These are phyloP conservation scores for Cytospora chrysosperma DNA, from an alignment of 2,329 filamentous ascomycete genomes.

Conservation along the genomic window DNA sequence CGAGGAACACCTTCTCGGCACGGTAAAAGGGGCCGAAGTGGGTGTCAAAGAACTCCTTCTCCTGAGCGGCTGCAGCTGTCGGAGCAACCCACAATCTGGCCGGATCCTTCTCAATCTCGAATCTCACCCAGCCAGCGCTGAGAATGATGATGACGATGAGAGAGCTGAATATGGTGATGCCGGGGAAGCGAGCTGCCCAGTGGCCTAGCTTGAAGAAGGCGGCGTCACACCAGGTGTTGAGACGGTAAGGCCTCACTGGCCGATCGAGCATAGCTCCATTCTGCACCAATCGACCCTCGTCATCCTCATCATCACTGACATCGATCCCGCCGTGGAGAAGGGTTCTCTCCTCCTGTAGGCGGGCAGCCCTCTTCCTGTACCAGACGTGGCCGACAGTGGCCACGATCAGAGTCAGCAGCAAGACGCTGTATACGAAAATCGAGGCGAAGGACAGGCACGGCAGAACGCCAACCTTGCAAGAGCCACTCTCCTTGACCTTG, in stretches of 20 bases:
- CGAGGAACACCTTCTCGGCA: slow-evolving; percentile 87
- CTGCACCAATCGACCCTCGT: slow-evolving; percentile 82
- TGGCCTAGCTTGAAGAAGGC: slow-evolving; percentile 80
- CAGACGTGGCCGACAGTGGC: slow-evolving; percentile 72
- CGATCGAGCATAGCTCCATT: slow-evolving; percentile 75
- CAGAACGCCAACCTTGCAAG: slow-evolving; percentile 82
- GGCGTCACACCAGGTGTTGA: slow-evolving; percentile 80
- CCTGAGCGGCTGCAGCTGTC: slow-evolving; percentile 81
- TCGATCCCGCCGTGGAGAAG: slow-evolving; percentile 68
- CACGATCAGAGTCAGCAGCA: slow-evolving; percentile 66
- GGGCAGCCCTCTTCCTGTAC: slow-evolving; percentile 70
- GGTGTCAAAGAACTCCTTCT: slow-evolving; percentile 90
- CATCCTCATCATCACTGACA: slow-evolving; percentile 81
- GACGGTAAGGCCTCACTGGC: slow-evolving; percentile 73
- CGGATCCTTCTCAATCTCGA: slow-evolving; percentile 86
- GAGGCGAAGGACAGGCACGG: slow-evolving; percentile 93
- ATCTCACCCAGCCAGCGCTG: slow-evolving; percentile 84
- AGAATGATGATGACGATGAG: slow-evolving; percentile 74
- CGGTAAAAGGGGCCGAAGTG: slow-evolving; percentile 97
- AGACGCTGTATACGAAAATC: slow-evolving; percentile 78
- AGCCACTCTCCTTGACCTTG: slow-evolving; percentile 64
- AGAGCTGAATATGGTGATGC: slow-evolving; percentile 74
- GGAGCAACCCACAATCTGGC: slow-evolving; percentile 97
- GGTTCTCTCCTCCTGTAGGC: slow-evolving; percentile 78
- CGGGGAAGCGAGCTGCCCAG: slow-evolving; percentile 78